Evolutionary conservation across 208 protist species (phyloP).

Genomic region (Crithidia expoeki): DNA sequence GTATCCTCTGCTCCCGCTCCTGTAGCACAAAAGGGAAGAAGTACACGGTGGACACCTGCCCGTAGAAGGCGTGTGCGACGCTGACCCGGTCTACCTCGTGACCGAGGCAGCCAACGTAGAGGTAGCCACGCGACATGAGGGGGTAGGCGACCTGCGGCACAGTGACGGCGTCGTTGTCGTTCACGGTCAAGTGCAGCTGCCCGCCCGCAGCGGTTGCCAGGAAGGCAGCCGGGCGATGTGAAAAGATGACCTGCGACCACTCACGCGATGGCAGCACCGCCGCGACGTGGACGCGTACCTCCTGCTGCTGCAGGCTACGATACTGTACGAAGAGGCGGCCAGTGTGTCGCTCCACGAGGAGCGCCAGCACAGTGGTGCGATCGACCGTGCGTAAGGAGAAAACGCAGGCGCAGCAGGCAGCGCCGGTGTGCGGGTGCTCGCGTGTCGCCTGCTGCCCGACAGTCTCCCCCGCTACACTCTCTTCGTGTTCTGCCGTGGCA

Average conservation of each 20-base stretch:
- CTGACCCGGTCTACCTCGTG: conserved; percentile 63
- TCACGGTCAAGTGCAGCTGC: conserved; percentile 52
- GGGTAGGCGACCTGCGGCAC: conserved; percentile 56
- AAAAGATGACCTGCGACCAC: conserved; percentile 30
- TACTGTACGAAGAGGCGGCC: conserved; percentile 36
- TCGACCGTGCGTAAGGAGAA: conserved; percentile 36
- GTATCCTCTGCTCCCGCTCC: conserved; percentile 32
- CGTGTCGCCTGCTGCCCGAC: background rate
- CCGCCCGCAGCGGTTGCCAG: conserved; percentile 30
- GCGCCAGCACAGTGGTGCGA: conserved; percentile 30
- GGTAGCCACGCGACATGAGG: conserved; percentile 44
- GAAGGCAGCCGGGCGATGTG: conserved; percentile 28
- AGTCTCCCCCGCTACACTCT: background rate
- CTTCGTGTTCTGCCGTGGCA: background rate
- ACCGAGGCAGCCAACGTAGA: conserved; percentile 60
- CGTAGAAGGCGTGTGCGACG: conserved; percentile 52
- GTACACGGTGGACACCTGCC: conserved; percentile 70
- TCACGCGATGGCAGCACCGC: conserved; percentile 25
- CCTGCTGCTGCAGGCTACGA: conserved; percentile 35
- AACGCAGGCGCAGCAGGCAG: conserved; percentile 21
- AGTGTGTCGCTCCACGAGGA: conserved; percentile 33
- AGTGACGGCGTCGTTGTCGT: conserved; percentile 42
- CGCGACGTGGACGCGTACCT: conserved; percentile 24
- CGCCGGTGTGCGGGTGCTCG: background rate
- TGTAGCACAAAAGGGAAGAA: conserved; percentile 59